Evolutionary conservation across 257 asterid genomes (phyloP), one percentile per base, ranked within the genome.

Genomic region (Scutellaria barbata): DNA sequence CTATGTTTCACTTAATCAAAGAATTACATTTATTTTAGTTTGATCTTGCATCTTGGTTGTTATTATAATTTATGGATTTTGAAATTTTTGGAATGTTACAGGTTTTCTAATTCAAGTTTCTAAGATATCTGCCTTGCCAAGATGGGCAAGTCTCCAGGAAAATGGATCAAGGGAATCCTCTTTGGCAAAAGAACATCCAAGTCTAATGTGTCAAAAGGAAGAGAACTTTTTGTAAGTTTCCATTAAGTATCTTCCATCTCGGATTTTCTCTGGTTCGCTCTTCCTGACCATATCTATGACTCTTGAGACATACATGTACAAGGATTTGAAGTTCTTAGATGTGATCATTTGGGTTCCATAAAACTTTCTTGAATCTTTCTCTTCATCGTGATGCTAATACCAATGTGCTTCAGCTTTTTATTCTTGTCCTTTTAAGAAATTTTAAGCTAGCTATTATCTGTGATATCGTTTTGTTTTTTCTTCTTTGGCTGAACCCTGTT

Each of bases 131-230:
- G 35, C 17, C n/a, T 52, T 14, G n/a, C 42, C 59, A 61, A 52
- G 30, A 88, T 88, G 95, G 90, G 92, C 61, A 88, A 81, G 68
- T 88, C 95, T 77, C 92, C 95, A 10, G 95, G 85, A 68, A 86
- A 86, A 76, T 88, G 90, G 95, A 76, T 88, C 74, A 84, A 82
- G 74, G 72, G 85, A 42, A 71, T 88, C 39, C 76, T 84, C 35
- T 76, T 81, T 69, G 81, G 88, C 60, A 84, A 79, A 69, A 88
- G 76, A 78, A 53, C 79, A 14, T 74, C 88, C 30, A 86, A 82
- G 60, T 76, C 87, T 30, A 77, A 63, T 72, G 41, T 66, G 33
- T 60, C 83, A 0, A 82, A 75, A 67, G 87, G 81, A 72, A 76
- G 86, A 65, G 82, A 73, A 46, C 64, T 59, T 66, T 53, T 71